Conservation (phyloP, 768 basidiomycete species). For the Pisolithus orientalis region DNA sequence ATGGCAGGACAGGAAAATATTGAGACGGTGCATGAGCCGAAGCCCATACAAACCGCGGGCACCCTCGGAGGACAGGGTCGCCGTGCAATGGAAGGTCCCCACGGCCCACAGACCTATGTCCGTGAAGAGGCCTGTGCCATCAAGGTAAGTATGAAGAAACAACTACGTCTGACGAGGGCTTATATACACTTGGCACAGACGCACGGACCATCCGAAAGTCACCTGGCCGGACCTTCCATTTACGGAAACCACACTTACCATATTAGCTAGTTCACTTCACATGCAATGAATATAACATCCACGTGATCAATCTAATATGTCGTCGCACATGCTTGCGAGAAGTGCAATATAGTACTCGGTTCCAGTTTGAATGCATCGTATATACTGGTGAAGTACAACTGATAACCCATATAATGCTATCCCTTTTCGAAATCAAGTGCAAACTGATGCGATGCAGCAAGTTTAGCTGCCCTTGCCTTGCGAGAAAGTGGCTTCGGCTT, state of each 20-base stretch:
- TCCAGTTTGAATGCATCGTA: neutral
- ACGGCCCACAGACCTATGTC: slow-evolving; percentile 51
- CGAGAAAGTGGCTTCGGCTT: neutral
- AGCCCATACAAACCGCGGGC: slow-evolving; percentile 45
- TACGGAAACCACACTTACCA: neutral
- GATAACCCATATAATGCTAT: too few species aligned
- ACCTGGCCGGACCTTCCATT: neutral
- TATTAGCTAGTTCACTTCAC: neutral
- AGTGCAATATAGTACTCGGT: neutral
- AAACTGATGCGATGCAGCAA: neutral
- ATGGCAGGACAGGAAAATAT: slow-evolving; percentile 73
- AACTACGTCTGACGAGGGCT: accelerated
- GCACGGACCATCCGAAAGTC: slow-evolving; percentile 20
- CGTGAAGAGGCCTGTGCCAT: slow-evolving; percentile 53
- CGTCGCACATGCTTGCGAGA: neutral
- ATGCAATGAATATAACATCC: too few species aligned
- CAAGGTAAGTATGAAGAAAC: slow-evolving; percentile 53
- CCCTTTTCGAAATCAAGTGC: too few species aligned
- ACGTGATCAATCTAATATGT: neutral
- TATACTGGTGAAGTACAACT: too few species aligned
- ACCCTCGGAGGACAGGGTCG: slow-evolving; percentile 49
- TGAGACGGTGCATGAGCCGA: slow-evolving; percentile 72
- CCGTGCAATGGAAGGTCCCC: slow-evolving; percentile 50
- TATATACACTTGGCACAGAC: slow-evolving; percentile 9
- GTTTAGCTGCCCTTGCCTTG: neutral